Evolutionary conservation across 495 filamentous ascomycete genomes (phyloP).

Genomic region (Neurospora africana): DNA sequence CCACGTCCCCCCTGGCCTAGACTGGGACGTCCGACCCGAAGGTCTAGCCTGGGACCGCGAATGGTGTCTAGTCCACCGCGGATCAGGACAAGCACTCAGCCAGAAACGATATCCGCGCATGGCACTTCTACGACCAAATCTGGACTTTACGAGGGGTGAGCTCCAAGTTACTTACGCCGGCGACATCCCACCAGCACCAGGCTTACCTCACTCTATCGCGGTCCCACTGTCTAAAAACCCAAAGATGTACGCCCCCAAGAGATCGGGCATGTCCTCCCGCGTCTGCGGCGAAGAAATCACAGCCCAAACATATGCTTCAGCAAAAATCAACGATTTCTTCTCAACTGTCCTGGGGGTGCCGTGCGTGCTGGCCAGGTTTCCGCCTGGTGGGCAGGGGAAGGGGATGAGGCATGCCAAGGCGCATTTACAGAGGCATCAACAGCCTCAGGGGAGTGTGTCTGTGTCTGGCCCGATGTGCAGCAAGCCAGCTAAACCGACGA

Average conservation of each 20-base stretch:
- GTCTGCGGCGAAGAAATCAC: slow-evolving; percentile 73
- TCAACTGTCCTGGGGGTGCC: slow-evolving; percentile 59
- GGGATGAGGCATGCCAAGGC: slow-evolving; percentile 55
- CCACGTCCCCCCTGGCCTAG: slow-evolving; percentile 47
- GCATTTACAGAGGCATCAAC: slow-evolving; percentile 46
- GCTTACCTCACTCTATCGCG: slow-evolving; percentile 36
- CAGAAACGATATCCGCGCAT: slow-evolving; percentile 78
- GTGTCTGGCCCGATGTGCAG: background rate
- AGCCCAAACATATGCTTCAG: slow-evolving; percentile 55
- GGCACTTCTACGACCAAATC: slow-evolving; percentile 60
- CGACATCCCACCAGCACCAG: slow-evolving; percentile 14
- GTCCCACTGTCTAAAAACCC: slow-evolving; percentile 55
- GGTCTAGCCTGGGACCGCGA: slow-evolving; percentile 88
- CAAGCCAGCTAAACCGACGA: background rate
- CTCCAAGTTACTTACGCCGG: slow-evolving; percentile 43
- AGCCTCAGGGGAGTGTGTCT: too few species aligned
- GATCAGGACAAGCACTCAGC: slow-evolving; percentile 64
- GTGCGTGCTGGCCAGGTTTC: slow-evolving; percentile 72
- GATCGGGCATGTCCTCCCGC: slow-evolving; percentile 32
- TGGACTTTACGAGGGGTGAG: slow-evolving; percentile 49
- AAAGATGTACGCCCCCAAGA: slow-evolving; percentile 26
- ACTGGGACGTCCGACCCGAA: slow-evolving; percentile 67
- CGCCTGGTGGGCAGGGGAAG: slow-evolving; percentile 43
- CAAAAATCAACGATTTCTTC: slow-evolving; percentile 61
- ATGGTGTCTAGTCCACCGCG: slow-evolving; percentile 83